Conservation (phyloP, 2,329 filamentous ascomycete genomes). For the Coniochaeta sp. region DNA sequence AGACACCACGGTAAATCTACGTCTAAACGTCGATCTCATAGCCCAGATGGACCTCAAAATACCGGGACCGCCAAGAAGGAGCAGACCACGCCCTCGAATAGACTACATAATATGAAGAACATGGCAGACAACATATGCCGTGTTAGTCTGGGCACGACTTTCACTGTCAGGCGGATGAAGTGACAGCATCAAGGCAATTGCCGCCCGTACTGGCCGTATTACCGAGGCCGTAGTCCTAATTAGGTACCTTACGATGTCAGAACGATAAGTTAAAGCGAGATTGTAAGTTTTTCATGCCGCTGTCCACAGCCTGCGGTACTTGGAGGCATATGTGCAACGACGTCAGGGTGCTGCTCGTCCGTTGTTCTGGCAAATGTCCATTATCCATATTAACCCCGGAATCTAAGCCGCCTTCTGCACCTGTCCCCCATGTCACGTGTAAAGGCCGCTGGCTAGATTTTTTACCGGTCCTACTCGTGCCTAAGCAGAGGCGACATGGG, state of each 20-base stretch:
- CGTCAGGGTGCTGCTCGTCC: constrained; percentile 1
- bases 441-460: constrained; percentile 4
- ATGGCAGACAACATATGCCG: constrained; percentile 4
- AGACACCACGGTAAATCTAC: background rate
- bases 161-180: background rate
- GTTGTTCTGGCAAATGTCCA: constrained; percentile 8
- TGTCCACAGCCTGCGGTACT: constrained; percentile 4
- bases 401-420: constrained; percentile 14
- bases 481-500: background rate
- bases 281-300: constrained; percentile 14
- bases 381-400: constrained; percentile 20
- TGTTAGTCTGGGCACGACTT: background rate
- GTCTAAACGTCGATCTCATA: constrained; percentile 4
- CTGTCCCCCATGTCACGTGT: constrained; percentile 12
- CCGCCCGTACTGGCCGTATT: constrained; percentile 3
- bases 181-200: constrained; percentile 3
- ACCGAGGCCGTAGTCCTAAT: constrained; percentile 11
- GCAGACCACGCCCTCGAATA: constrained; percentile 7
- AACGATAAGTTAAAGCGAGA: constrained; percentile 14
- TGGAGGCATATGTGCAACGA: constrained; percentile 10
- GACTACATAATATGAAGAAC: background rate
- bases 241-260: constrained; percentile 8
- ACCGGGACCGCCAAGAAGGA: constrained; percentile 14
- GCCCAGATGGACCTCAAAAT: constrained; percentile 10
- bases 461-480: background rate